Evolutionary conservation across 345 rosid genomes (phyloP).

Genomic region (Syzygium jambos): DNA sequence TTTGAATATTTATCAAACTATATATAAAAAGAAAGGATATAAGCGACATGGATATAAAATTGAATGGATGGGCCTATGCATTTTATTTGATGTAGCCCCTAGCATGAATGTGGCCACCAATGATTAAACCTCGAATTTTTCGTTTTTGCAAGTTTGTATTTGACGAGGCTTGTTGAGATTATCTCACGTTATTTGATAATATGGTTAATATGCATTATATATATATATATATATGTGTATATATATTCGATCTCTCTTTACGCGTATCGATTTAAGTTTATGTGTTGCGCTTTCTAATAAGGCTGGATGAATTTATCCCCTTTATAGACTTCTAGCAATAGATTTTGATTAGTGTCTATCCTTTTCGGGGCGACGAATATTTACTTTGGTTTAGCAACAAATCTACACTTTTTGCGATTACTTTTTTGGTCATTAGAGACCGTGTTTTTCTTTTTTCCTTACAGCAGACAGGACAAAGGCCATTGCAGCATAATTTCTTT

Average conservation of each 20-base stretch:
- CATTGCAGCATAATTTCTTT: not conserved
- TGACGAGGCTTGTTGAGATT: not conserved
- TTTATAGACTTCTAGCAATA: not conserved
- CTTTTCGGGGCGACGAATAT: not conserved
- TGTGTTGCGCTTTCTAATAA: not conserved
- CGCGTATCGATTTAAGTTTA: not conserved
- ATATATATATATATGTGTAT: not conserved
- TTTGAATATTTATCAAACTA: not conserved
- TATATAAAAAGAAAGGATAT: not conserved
- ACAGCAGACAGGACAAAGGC: accelerated
- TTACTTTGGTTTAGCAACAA: not conserved
- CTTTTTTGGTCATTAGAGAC: not conserved
- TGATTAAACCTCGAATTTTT: not conserved
- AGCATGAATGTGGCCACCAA: not conserved
- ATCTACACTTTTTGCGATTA: not conserved
- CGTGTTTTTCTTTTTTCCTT: not conserved
- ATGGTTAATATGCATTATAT: not conserved
- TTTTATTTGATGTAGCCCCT: not conserved
- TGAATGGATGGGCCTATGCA: not conserved
- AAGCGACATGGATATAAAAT: not conserved
- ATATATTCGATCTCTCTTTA: not conserved
- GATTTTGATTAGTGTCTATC: not conserved
- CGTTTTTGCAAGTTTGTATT: not conserved
- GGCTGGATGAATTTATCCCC: not conserved
- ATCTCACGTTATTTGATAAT: not conserved